Conservation (phyloP, 2,329 filamentous ascomycete species). For the Colletotrichum magnum region DNA sequence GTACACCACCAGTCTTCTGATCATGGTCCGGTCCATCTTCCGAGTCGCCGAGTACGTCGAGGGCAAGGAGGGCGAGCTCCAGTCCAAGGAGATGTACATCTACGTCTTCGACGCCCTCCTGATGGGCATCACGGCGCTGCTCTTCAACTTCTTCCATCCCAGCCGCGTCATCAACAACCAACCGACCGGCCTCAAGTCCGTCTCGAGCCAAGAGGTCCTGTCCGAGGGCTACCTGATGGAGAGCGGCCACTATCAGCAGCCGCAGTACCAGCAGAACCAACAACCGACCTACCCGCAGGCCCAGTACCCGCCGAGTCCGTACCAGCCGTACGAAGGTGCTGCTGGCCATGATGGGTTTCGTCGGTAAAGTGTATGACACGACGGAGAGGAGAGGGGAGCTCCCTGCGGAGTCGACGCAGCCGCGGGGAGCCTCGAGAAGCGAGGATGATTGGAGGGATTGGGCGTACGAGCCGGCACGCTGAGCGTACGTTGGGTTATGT, state of each 20-base stretch:
- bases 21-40: conserved; percentile 58
- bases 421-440: neutral
- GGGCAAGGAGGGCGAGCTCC: conserved; percentile 51
- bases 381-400: neutral
- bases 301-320: conserved; percentile 3
- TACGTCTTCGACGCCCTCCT: conserved; percentile 57
- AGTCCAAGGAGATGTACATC: conserved; percentile 52
- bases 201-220: conserved; percentile 25
- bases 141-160: conserved; percentile 43
- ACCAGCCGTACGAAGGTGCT: conserved; percentile 20
- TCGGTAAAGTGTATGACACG: neutral
- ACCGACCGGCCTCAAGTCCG: conserved; percentile 12
- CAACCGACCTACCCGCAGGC: neutral
- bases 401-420: neutral
- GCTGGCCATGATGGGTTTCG: conserved; percentile 12
- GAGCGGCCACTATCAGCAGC: conserved; percentile 26
- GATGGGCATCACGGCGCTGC: conserved; percentile 47
- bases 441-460: conserved; percentile 27
- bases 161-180: conserved; percentile 31
- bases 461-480: conserved; percentile 12
- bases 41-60: conserved; percentile 59
- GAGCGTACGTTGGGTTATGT: neutral
- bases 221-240: conserved; percentile 31
- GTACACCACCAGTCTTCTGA: conserved; percentile 49
- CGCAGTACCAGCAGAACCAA: conserved; percentile 2